Evolutionary conservation across 192 early-diverging fungal species (phyloP).

Genomic region (Spinellus fusiger): DNA sequence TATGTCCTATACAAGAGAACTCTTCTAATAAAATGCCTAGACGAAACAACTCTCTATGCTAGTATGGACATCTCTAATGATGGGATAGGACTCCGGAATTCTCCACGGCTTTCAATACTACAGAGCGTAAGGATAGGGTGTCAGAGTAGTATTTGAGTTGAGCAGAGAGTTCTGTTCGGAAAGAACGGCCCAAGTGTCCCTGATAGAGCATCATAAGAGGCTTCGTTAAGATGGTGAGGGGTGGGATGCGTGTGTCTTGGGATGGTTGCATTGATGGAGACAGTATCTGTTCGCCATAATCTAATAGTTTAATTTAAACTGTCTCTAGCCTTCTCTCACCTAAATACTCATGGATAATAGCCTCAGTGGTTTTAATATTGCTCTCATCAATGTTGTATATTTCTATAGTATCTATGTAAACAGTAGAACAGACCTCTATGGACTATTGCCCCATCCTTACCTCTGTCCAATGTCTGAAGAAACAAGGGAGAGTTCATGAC

Average conservation of each 20-base stretch:
- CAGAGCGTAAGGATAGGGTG: not conserved
- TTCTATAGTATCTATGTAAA: not conserved
- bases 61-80: not conserved
- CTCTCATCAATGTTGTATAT: not conserved
- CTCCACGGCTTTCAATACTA: not conserved
- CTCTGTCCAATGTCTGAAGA: slow-evolving; percentile 49
- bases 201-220: slow-evolving; percentile 39
- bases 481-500: slow-evolving; percentile 67
- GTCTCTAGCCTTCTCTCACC: slow-evolving; percentile 7
- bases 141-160: not conserved
- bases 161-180: slow-evolving; percentile 26
- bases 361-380: slow-evolving; percentile 21
- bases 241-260: slow-evolving; percentile 26
- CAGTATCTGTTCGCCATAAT: slow-evolving; percentile 8
- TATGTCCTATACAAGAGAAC: not conserved
- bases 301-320: not conserved
- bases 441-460: slow-evolving; percentile 14
- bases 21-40: not conserved
- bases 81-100: not conserved
- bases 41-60: not conserved
- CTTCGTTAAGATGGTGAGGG: slow-evolving; percentile 31
- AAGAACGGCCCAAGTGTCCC: slow-evolving; percentile 29
- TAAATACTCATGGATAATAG: slow-evolving; percentile 35
- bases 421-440: no score
- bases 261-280: not conserved